Conservation (phyloP, 1,284 basidiomycete species). For the Ustilago nuda region DNA sequence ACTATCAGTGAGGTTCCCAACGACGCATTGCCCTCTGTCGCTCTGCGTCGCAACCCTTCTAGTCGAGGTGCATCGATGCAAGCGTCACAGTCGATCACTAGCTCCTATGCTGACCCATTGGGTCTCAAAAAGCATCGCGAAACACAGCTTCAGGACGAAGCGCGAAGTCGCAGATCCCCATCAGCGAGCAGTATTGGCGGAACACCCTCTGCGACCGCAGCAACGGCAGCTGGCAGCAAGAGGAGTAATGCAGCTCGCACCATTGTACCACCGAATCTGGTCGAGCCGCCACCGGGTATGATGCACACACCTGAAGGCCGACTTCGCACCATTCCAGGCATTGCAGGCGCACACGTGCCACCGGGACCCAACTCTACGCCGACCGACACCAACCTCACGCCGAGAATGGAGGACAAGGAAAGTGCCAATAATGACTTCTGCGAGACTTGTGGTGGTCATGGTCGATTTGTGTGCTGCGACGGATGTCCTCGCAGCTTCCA, state of each 20-base stretch:
- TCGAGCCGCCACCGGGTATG: conserved; percentile 44
- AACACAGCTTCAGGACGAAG: conserved; percentile 25
- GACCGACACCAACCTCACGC: conserved; percentile 28
- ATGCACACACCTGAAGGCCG: conserved; percentile 34
- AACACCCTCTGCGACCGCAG: background rate
- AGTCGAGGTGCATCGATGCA: conserved; percentile 38
- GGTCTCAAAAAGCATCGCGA: conserved; percentile 45
- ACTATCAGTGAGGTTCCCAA: background rate
- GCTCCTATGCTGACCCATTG: conserved; percentile 32
- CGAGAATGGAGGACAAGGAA: conserved; percentile 40
- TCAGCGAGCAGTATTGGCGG: conserved; percentile 35
- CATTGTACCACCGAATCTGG: conserved; percentile 30
- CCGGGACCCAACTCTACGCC: conserved; percentile 17
- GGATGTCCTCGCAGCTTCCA: conserved; percentile 97
- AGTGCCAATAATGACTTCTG: conserved; percentile 91
- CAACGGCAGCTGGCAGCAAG: conserved; percentile 19
- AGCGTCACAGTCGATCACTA: conserved; percentile 47
- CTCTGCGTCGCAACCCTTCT: conserved; percentile 35
- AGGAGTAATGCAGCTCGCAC: conserved; percentile 35
- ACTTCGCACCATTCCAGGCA: conserved; percentile 45
- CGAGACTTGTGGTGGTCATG: conserved; percentile 81
- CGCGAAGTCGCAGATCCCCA: conserved; percentile 33
- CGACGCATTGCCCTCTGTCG: conserved; percentile 16
- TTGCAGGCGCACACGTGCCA: conserved; percentile 39
- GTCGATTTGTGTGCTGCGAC: conserved; percentile 86